Evolutionary conservation across 2,329 filamentous ascomycete genomes (phyloP).

Genomic region (Neophaeococcomyces mojaviensis): DNA sequence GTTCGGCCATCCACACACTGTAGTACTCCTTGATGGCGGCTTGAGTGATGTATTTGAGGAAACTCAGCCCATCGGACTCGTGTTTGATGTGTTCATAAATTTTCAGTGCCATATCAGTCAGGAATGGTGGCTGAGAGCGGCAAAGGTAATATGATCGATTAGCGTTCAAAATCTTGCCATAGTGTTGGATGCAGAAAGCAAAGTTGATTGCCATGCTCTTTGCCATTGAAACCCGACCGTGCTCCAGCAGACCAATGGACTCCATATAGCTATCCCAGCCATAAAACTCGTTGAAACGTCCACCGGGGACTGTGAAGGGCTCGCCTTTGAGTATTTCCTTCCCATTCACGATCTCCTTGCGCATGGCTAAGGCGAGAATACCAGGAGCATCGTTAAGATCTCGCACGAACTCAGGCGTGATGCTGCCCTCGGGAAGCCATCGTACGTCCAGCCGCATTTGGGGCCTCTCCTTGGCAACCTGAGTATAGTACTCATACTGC

Average conservation of each 20-base stretch:
- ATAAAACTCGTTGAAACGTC: slow-evolving; percentile 96
- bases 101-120: slow-evolving; percentile 93
- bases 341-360: slow-evolving; percentile 59
- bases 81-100: slow-evolving; percentile 91
- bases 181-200: slow-evolving; percentile 96
- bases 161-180: slow-evolving; percentile 96
- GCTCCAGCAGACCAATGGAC: slow-evolving; percentile 77
- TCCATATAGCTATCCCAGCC: slow-evolving; percentile 99
- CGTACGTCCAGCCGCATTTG: slow-evolving; percentile 83
- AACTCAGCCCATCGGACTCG: slow-evolving; percentile 70
- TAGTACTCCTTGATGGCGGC: slow-evolving; percentile 97
- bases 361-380: slow-evolving; percentile 82
- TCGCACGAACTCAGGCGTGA: slow-evolving; percentile 72
- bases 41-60: slow-evolving; percentile 69
- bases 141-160: slow-evolving; percentile 93
- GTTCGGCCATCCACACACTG: slow-evolving; percentile 74
- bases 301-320: slow-evolving; percentile 95
- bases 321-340: slow-evolving; percentile 67
- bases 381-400: slow-evolving; percentile 83
- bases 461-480: slow-evolving; percentile 68
- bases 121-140: slow-evolving; percentile 89
- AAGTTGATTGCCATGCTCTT: slow-evolving; percentile 96
- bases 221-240: slow-evolving; percentile 76
- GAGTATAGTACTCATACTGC: slow-evolving; percentile 81
- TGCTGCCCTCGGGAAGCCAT: slow-evolving; percentile 58